Evolutionary conservation across 1,139 yeast species (phyloP).

Genomic region (Saccharomyces hybrid): DNA sequence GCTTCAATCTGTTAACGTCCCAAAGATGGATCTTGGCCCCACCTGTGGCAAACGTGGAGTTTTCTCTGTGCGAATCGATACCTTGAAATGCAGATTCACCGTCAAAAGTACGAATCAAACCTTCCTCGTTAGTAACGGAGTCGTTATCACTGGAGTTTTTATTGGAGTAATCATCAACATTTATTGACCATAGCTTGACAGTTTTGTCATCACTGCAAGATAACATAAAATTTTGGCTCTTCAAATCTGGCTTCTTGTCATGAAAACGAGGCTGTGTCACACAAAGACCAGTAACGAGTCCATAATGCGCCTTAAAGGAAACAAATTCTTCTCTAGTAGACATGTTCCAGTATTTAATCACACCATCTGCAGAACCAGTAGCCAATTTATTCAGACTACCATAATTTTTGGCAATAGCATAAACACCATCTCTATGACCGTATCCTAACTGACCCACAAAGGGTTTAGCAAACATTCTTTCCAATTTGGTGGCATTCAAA

Average conservation of each 20-base stretch:
- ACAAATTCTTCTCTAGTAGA: constrained; percentile 64
- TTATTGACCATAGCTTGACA: constrained; percentile 70
- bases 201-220: constrained; percentile 92
- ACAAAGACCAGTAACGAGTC: constrained; percentile 79
- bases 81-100: constrained; percentile 84
- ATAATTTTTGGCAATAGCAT: constrained; percentile 75
- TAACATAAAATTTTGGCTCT: constrained; percentile 56
- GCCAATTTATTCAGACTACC: constrained; percentile 67
- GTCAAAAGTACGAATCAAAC: constrained; percentile 64
- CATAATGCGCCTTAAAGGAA: constrained; percentile 83
- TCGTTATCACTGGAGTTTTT: constrained; percentile 25
- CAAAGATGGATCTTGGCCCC: constrained; percentile 85
- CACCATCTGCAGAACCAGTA: constrained; percentile 93
- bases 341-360: constrained; percentile 86
- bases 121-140: constrained; percentile 30
- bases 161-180: constrained; percentile 37
- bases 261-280: constrained; percentile 35
- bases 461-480: constrained; percentile 96
- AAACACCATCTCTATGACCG: constrained; percentile 96
- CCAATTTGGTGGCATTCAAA: constrained; percentile 88
- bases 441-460: constrained; percentile 90
- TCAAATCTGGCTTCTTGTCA: constrained; percentile 17
- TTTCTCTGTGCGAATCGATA: constrained; percentile 76
- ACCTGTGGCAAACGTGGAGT: constrained; percentile 78
- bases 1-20: constrained; percentile 77